A percentile compares a stretch with the other conserved stretches of the same genome.
phyloP scores from a whole-genome alignment of 2,329 filamentous ascomycete genomes.

The Microsporum canis region DNA sequence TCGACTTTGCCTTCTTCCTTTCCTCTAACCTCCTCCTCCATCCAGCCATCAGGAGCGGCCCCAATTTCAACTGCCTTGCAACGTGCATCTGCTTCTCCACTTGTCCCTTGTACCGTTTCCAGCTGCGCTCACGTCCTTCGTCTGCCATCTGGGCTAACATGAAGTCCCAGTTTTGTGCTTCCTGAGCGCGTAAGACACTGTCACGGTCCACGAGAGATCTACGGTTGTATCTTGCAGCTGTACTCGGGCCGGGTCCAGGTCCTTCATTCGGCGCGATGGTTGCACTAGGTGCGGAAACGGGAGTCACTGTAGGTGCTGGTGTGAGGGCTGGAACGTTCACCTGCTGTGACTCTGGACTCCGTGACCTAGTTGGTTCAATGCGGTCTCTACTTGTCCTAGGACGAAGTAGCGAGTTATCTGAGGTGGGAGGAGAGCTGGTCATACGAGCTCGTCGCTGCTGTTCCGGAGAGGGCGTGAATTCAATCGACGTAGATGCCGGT shows the following conservation, averaged over 20 bases:
- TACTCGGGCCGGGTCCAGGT: background rate
- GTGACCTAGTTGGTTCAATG: background rate
- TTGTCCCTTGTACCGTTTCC: constrained; percentile 25
- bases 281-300: background rate
- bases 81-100: constrained; percentile 16
- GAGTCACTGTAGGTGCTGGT: background rate
- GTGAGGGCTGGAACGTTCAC: background rate
- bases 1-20: background rate
- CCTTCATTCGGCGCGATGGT: background rate
- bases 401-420: background rate
- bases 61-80: background rate
- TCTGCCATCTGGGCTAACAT: constrained; percentile 34
- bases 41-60: background rate
- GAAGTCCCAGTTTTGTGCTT: constrained; percentile 32
- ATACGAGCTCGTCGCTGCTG: background rate
- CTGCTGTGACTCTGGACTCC: background rate
- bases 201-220: constrained; percentile 16
- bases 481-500: background rate
- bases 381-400: background rate
- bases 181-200: constrained; percentile 20
- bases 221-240: constrained; percentile 1
- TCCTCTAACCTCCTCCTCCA: background rate
- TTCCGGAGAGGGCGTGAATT: background rate
- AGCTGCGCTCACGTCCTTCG: constrained; percentile 27
- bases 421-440: background rate